Percentiles rank a stretch among this genome's conserved stretches.
Conservation (phyloP, 2,329 filamentous ascomycete genomes). For the Aureobasidium sp. region DNA sequence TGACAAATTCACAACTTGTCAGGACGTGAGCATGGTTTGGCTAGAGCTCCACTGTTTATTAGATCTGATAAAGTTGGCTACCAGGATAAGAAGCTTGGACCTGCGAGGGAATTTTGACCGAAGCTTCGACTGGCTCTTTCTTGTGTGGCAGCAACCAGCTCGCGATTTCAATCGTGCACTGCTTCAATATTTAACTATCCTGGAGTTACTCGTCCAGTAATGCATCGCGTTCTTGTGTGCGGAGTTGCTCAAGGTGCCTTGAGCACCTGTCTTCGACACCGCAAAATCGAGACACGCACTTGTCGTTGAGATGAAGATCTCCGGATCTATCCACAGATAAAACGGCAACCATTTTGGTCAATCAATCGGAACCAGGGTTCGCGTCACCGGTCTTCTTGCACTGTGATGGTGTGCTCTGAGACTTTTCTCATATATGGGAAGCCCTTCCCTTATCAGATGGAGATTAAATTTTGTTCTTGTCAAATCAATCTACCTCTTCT, state of each 20-base stretch:
- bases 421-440: neutral
- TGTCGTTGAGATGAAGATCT: slow-evolving; percentile 10
- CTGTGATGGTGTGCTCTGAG: neutral
- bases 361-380: neutral
- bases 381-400: neutral
- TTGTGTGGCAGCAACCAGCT: neutral
- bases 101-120: neutral
- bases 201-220: too few species aligned
- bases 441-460: neutral
- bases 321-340: slow-evolving; percentile 18
- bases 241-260: too few species aligned
- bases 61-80: slow-evolving; percentile 5
- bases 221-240: too few species aligned
- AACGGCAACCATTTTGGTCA: neutral
- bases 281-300: slow-evolving; percentile 1
- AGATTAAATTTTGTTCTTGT: neutral
- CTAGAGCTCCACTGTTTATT: neutral
- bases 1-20: slow-evolving; percentile 2
- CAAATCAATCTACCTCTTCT: neutral
- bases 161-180: too few species aligned
- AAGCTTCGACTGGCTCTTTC: neutral
- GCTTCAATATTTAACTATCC: too few species aligned
- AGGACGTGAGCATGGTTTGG: neutral
- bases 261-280: neutral
- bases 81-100: neutral